Evolutionary conservation across 2,329 filamentous ascomycete genomes (phyloP), one percentile per base, ranked within the genome.

Genomic region (Alternaria sp.): DNA sequence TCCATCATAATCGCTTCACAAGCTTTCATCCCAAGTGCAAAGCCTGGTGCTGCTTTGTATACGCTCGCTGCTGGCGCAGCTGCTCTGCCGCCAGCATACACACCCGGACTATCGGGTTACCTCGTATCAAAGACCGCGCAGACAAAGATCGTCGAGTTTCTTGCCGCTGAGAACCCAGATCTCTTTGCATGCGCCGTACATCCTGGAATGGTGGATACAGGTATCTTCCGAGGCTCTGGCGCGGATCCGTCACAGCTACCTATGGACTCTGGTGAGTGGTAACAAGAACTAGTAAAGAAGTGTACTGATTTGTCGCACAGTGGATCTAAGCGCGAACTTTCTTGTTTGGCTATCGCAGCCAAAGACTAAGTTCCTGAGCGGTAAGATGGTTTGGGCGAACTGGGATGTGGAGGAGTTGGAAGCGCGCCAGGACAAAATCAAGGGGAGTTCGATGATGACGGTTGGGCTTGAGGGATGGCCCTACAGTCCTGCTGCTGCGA

Each of bases 321-420:
- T 18, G 20, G 48, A 50, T 16, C 48, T 8, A 32, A 34, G 66
- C n/a, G 68, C 63, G 14, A 55, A 51, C 28, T 60, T 66, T 45
- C 50, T 49, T 12, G 57, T 79, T 9, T 79, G 77, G 77, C 63
- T 78, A 11, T 66, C 74, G 14, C 71, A 66, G 49, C 45, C 61
- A 10, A 59, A 66, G 44, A 69, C 63, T 4, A 54, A 57, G 10
- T 69, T 64, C 41, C 46, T 73, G n/a, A 63, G 59, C 27, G 70
- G 70, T 1, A 65, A 61, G 46, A 71, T 62, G 50, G 41, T 71
- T n/a, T 67, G 64, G 62, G 62, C 51, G 7, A 75, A 67, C 10
- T 78, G 74, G 75, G 75, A 78, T 67, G 71, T 76, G 60, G 61
- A 70, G 22, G 73, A 78, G 62, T 46, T 77, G 22, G 63, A 69